phyloP scores from a whole-genome alignment of 2,329 filamentous ascomycete genomes.

The Diplodia seriata region DNA sequence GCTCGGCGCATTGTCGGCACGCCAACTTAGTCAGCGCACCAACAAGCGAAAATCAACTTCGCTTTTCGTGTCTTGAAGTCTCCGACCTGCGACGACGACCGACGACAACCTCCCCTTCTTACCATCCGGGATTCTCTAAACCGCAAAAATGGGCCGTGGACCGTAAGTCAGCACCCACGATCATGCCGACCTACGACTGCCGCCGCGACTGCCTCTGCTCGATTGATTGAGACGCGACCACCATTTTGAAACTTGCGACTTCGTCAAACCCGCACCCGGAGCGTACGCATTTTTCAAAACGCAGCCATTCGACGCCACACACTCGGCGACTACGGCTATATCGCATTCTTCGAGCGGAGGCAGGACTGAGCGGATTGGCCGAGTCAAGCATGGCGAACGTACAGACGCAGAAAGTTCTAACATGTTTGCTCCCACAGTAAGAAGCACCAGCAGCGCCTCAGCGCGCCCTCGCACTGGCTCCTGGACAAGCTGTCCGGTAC shows the following conservation, averaged over 20 bases:
- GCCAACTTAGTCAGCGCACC: conserved; percentile 31
- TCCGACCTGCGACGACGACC: conserved; percentile 39
- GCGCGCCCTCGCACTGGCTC: conserved; percentile 99
- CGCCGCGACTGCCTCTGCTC: conserved; percentile 21
- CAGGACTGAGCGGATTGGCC: not conserved
- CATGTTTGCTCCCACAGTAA: conserved; percentile 64
- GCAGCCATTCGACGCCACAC: not conserved
- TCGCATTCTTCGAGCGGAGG: conserved; percentile 11
- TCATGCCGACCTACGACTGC: not conserved
- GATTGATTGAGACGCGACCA: not conserved
- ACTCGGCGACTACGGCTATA: not conserved
- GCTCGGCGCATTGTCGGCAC: conserved; percentile 27
- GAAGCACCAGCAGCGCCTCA: conserved; percentile 99
- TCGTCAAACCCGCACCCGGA: not conserved
- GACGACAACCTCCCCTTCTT: conserved; percentile 41
- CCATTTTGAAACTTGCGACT: conserved; percentile 10
- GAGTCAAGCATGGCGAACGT: not conserved
- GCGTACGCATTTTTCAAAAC: not conserved
- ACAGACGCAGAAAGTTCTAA: conserved; percentile 5
- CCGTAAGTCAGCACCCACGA: conserved; percentile 56
- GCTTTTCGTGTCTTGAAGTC: conserved; percentile 31
- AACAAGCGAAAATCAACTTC: conserved; percentile 33
- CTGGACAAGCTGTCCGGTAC: conserved; percentile 97
- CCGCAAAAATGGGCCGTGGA: conserved; percentile 69
- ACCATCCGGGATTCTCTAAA: conserved; percentile 47